Conservation (phyloP, 495 filamentous ascomycete species). For the Parmelia sp. region DNA sequence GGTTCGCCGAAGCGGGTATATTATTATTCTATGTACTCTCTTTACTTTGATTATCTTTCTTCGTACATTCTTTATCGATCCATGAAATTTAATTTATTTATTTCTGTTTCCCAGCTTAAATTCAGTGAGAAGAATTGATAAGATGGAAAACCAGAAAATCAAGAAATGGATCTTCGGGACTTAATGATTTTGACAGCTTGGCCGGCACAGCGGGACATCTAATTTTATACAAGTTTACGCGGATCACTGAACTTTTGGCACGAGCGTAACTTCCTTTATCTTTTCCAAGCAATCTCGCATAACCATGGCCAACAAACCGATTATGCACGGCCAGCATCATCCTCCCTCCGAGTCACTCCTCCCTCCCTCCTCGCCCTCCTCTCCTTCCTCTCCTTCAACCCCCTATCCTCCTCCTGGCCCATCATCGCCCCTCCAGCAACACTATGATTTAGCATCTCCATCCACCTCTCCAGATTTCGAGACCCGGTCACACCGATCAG, state of each 20-base stretch:
- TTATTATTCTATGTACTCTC: no score
- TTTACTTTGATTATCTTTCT: no score
- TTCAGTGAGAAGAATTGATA: no score
- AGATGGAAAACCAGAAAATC: no score
- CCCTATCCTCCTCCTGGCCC: not conserved
- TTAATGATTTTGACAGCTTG: not conserved
- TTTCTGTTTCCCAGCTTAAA: no score
- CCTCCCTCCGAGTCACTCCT: constrained; percentile 31
- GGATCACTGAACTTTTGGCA: constrained; percentile 2
- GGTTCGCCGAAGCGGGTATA: no score
- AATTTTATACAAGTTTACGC: not conserved
- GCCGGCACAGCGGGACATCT: not conserved
- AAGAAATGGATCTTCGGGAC: no score
- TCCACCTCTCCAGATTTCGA: constrained; percentile 5
- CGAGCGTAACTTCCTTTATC: constrained; percentile 4
- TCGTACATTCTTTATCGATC: no score
- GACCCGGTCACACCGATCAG: constrained; percentile 12
- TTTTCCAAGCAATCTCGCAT: constrained; percentile 6
- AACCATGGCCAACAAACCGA: constrained; percentile 44
- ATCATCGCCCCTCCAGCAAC: not conserved
- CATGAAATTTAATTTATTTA: no score
- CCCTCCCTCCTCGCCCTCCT: constrained; percentile 24
- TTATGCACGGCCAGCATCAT: constrained; percentile 40
- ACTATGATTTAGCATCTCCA: constrained; percentile 1
- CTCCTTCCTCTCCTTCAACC: constrained; percentile 23